phyloP scores from a whole-genome alignment of 2,329 filamentous ascomycete species.

The Cytospora paraplurivora region DNA sequence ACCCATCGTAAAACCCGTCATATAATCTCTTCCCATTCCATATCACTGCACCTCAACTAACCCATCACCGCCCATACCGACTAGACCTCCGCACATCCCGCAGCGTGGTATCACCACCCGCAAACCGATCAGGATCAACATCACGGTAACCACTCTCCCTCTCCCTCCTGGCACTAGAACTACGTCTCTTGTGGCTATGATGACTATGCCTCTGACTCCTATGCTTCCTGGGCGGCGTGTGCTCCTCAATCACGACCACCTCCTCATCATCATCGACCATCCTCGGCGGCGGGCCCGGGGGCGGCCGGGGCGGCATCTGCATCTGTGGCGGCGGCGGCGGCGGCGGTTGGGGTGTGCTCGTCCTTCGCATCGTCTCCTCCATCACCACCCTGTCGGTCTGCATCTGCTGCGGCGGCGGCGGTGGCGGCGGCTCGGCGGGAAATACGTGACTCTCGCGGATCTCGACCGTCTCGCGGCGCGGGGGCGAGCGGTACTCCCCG shows the following conservation, averaged over 20 bases:
- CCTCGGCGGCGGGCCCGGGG: slow-evolving; percentile 29
- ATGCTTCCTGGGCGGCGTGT: slow-evolving; percentile 34
- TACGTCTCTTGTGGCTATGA: slow-evolving; percentile 30
- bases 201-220: slow-evolving; percentile 32
- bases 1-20: too few species aligned
- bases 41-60: background rate
- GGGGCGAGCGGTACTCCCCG: slow-evolving; percentile 27
- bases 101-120: slow-evolving; percentile 36
- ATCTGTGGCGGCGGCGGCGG: slow-evolving; percentile 23
- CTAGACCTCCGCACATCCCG: slow-evolving; percentile 39
- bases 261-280: slow-evolving; percentile 33
- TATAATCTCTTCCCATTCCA: too few species aligned
- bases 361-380: slow-evolving; percentile 33
- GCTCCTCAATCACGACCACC: slow-evolving; percentile 42
- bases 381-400: slow-evolving; percentile 35
- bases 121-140: slow-evolving; percentile 38
- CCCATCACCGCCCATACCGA: slow-evolving; percentile 35
- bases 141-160: slow-evolving; percentile 36
- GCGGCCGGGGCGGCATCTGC: slow-evolving; percentile 25
- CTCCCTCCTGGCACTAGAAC: slow-evolving; percentile 34
- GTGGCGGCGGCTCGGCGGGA: slow-evolving; percentile 5
- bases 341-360: slow-evolving; percentile 26
- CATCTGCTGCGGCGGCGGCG: slow-evolving; percentile 8
- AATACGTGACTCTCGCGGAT: slow-evolving; percentile 29
- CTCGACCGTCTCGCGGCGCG: slow-evolving; percentile 36